Evolutionary conservation across 2,329 filamentous ascomycete species (phyloP).

Genomic region (Aspergillus pseudotamarii): DNA sequence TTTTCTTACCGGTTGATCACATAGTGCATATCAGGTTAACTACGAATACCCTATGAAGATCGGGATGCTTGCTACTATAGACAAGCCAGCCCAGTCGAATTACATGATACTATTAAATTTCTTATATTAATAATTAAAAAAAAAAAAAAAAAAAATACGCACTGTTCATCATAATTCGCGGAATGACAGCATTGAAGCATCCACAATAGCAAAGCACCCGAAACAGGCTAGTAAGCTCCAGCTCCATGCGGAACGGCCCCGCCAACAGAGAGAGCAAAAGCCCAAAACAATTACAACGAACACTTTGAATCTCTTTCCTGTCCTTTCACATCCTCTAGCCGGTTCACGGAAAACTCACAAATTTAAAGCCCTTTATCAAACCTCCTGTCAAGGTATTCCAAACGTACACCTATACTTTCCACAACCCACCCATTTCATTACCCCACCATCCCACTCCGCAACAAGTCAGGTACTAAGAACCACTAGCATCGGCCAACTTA

Average conservation of each 20-base stretch:
- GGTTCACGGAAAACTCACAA: background rate
- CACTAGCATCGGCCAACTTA: background rate
- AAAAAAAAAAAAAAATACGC: background rate
- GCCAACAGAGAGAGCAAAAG: constrained; percentile 7
- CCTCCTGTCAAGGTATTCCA: background rate
- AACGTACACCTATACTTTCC: background rate
- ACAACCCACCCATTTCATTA: background rate
- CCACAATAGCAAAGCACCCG: background rate
- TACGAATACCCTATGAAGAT: background rate
- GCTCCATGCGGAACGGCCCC: constrained; percentile 9
- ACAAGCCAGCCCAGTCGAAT: background rate
- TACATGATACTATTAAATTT: background rate
- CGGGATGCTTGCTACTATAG: background rate
- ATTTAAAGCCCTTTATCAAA: background rate
- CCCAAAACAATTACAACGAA: background rate
- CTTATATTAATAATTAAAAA: background rate
- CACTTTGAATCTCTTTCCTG: background rate
- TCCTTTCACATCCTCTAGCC: background rate
- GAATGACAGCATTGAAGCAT: background rate
- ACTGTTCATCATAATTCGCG: background rate
- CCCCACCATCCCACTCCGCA: background rate
- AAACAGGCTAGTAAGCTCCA: background rate
- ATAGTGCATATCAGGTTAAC: background rate
- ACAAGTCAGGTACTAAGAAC: background rate
- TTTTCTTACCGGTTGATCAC: background rate